Conservation (phyloP, 2,329 filamentous ascomycete species). For the Mycogone perniciosa region DNA sequence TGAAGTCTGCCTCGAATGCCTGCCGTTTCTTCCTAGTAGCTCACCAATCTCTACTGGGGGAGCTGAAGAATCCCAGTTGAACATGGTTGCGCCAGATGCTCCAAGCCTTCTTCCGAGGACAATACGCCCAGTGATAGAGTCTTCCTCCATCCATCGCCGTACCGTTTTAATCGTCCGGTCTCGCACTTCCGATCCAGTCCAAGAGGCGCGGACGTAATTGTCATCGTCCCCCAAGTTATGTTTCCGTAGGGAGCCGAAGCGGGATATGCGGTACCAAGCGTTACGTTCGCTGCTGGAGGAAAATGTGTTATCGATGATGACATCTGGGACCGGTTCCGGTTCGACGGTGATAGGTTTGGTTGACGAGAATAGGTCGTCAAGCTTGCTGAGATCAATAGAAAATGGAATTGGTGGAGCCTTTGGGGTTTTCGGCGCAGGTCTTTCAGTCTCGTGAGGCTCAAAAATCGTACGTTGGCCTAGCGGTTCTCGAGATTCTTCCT, state of each 20-base stretch:
- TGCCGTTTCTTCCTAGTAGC: constrained; percentile 24
- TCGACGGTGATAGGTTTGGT: constrained; percentile 21
- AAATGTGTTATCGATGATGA: constrained; percentile 47
- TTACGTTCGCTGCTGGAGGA: constrained; percentile 51
- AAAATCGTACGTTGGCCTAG: background rate
- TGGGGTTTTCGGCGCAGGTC: background rate
- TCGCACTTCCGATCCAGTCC: constrained; percentile 49
- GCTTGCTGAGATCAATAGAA: constrained; percentile 27
- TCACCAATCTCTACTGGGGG: constrained; percentile 42
- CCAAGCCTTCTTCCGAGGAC: constrained; percentile 32
- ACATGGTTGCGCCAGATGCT: constrained; percentile 43
- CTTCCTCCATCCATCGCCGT: constrained; percentile 60
- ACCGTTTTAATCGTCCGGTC: constrained; percentile 52
- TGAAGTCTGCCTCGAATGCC: constrained; percentile 19
- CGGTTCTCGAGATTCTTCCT: background rate
- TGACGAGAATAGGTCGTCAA: constrained; percentile 29
- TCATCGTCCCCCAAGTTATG: constrained; percentile 53
- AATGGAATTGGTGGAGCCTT: constrained; percentile 17
- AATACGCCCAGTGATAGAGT: constrained; percentile 48
- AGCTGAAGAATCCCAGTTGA: constrained; percentile 55
- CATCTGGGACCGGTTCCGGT: constrained; percentile 36
- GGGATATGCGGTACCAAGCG: constrained; percentile 59
- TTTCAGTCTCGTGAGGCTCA: background rate
- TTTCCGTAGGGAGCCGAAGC: constrained; percentile 51
- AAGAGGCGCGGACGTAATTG: constrained; percentile 53